Conservation (phyloP, 225 moss, liverwort and hornwort genomes). For the Physcomitrium patens region DNA sequence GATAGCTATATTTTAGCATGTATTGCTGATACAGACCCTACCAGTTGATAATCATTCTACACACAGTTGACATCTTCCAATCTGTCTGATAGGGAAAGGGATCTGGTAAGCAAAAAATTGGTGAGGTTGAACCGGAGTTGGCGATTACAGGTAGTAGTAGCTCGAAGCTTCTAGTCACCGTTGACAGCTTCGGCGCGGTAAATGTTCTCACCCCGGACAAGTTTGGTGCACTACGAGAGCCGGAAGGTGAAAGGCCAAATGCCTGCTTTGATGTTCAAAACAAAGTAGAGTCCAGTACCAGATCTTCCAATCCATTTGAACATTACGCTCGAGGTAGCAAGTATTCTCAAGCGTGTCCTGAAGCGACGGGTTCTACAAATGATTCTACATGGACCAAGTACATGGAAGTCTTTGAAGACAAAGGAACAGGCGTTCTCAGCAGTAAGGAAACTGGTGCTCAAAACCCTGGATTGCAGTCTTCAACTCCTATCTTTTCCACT, state of each 20-base stretch:
- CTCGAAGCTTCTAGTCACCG: slow-evolving; percentile 17
- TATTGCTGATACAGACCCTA: slow-evolving; percentile 7
- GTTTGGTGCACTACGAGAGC: slow-evolving; percentile 44
- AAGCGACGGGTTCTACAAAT: slow-evolving; percentile 6
- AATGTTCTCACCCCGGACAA: slow-evolving; percentile 31
- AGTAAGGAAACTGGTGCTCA: slow-evolving; percentile 2
- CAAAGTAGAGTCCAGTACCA: slow-evolving; percentile 36
- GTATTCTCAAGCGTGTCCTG: slow-evolving; percentile 9
- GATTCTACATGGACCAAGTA: slow-evolving; percentile 40
- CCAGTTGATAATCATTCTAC: slow-evolving; percentile 9
- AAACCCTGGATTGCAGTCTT: slow-evolving; percentile 40
- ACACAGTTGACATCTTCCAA: background rate
- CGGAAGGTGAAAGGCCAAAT: slow-evolving; percentile 23
- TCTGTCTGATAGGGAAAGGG: slow-evolving; percentile 41
- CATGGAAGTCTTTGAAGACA: slow-evolving; percentile 28
- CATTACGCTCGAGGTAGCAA: background rate
- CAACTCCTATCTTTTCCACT: slow-evolving; percentile 42
- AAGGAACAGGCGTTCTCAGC: slow-evolving; percentile 20
- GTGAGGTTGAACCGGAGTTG: slow-evolving; percentile 29
- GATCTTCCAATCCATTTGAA: slow-evolving; percentile 33
- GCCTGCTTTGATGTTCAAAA: slow-evolving; percentile 20
- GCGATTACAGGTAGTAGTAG: slow-evolving; percentile 7
- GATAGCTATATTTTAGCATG: too few relatives aligned
- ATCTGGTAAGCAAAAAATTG: slow-evolving; percentile 40
- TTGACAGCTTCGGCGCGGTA: slow-evolving; percentile 26